phyloP scores from a whole-genome alignment of 345 rosid genomes.

The Arabidopsis arenosa region DNA sequence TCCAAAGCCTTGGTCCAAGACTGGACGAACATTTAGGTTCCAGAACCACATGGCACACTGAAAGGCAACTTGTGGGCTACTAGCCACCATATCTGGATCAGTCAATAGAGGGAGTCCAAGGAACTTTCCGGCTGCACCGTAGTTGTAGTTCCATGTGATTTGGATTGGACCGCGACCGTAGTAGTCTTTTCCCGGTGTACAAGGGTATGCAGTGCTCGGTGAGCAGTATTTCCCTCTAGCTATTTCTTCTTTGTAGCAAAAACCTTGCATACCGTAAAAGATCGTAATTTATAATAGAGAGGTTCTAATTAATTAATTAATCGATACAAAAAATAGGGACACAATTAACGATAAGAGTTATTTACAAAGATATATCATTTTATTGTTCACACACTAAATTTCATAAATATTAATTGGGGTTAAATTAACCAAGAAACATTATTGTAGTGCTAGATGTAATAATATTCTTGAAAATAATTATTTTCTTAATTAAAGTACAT shows the following conservation, averaged over 20 bases:
- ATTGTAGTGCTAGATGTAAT: too few relatives aligned
- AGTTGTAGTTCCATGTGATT: slow-evolving; percentile 67
- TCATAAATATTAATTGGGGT: neutral
- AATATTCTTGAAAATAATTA: too few relatives aligned
- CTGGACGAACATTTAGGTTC: slow-evolving; percentile 57
- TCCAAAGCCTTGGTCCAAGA: slow-evolving; percentile 57
- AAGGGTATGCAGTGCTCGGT: slow-evolving; percentile 35
- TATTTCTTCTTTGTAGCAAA: slow-evolving; percentile 53
- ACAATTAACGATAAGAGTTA: neutral
- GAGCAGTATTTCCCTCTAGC: slow-evolving; percentile 42
- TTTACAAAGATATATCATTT: neutral
- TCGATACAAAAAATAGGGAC: neutral
- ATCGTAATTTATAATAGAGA: neutral
- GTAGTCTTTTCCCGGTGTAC: slow-evolving; percentile 50
- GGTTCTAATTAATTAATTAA: neutral
- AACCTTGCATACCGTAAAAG: slow-evolving; percentile 27
- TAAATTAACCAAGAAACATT: too few relatives aligned
- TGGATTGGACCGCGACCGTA: slow-evolving; percentile 69
- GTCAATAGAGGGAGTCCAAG: slow-evolving; percentile 50
- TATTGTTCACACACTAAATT: neutral
- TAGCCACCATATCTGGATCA: slow-evolving; percentile 59
- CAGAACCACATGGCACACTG: slow-evolving; percentile 66
- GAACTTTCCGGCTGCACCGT: slow-evolving; percentile 55
- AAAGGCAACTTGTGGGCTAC: slow-evolving; percentile 50
- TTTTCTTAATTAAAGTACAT: too few relatives aligned